A percentile compares a stretch with the other conserved stretches of the same genome.
phyloP scores from a whole-genome alignment of 176 grass and related monocot species.

The Metroxylon sagu region DNA sequence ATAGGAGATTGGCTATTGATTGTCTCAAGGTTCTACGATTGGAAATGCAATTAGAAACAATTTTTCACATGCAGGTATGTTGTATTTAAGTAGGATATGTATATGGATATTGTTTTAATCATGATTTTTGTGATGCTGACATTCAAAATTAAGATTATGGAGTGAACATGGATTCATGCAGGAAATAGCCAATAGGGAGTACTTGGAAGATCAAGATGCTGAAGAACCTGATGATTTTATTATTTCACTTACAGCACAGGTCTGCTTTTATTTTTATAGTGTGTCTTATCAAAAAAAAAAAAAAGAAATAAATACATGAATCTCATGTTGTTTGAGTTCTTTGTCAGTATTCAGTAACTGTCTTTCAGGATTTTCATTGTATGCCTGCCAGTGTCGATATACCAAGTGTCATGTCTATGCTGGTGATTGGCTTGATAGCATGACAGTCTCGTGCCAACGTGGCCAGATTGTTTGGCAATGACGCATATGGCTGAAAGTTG shows the following conservation, averaged over 20 bases:
- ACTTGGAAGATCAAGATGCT: conserved; percentile 96
- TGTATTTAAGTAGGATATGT: neutral
- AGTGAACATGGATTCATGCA: conserved; percentile 25
- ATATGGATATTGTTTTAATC: no score
- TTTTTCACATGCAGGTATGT: conserved; percentile 92
- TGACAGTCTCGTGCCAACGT: no score
- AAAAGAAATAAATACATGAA: no score
- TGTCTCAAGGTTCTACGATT: conserved; percentile 87
- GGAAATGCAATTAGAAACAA: conserved; percentile 90
- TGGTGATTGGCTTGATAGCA: no score
- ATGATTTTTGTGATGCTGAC: no score
- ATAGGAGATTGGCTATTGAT: conserved; percentile 77
- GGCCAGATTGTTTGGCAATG: no score
- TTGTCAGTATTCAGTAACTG: no score
- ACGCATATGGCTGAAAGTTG: no score
- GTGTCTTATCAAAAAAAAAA: neutral
- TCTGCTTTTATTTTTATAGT: conserved; percentile 18
- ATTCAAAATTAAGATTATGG: conserved; percentile 9
- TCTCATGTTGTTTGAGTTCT: no score
- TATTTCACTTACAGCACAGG: conserved; percentile 91
- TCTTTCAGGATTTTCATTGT: no score
- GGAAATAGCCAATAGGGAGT: conserved; percentile 96
- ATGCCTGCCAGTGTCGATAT: no score
- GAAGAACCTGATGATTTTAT: conserved; percentile 99
- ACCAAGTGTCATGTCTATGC: no score